Base-by-base conservation (phyloP, 495 filamentous ascomycete genomes). In the Neurospora sp. region DNA sequence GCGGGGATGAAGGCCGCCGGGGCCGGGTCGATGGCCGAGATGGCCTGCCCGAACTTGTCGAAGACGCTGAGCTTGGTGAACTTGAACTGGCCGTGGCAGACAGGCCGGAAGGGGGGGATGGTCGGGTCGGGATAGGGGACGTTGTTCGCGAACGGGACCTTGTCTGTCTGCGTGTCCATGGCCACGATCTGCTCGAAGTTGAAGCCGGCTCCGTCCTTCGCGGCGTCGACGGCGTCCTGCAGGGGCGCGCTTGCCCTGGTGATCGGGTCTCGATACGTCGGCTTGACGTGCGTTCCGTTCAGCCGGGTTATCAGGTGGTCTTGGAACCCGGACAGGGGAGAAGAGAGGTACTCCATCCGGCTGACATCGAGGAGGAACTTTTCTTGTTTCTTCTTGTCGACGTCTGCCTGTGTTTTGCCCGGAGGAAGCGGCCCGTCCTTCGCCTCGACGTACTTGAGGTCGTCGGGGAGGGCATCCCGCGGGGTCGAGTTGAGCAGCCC, bases 31-130 rank as follows among this genome's bases (percentile, higher is more conserved):
- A 84, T 80, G 16, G 79, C 82, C 27, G 27, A 20, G 11, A 85
- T 73, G 1, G 77, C 82, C 71, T 87, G 85, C 0, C 86, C 86
- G 53, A 88, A 88, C 71, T 86, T 87, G 74, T 88, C 86, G 38
- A 88, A 73, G 37, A 87, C 80, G 74, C 84, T 85, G 69, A 87
- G 85, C 69, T 85, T 85, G 71, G 87, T 84, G 38, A 88, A 73
- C 31, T 87, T 71, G 48, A 85, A 75, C 69, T 87, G 85, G 7
- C 85, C 85, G 73, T 87, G 85, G 0, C 82, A 84, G 22, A 77
- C 82, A 0, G 81, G 81, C 75, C 86, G 85, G 71, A 87, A 85
- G 0, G 79, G 75, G 40, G 37, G 18, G 42, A 44, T n/a, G 0
- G 27, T 35, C 9, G 14, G 18, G 9, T 12, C 20, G 8, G 42